Conservation (phyloP, 495 filamentous ascomycete species). For the Achaetomiella virescens region DNA sequence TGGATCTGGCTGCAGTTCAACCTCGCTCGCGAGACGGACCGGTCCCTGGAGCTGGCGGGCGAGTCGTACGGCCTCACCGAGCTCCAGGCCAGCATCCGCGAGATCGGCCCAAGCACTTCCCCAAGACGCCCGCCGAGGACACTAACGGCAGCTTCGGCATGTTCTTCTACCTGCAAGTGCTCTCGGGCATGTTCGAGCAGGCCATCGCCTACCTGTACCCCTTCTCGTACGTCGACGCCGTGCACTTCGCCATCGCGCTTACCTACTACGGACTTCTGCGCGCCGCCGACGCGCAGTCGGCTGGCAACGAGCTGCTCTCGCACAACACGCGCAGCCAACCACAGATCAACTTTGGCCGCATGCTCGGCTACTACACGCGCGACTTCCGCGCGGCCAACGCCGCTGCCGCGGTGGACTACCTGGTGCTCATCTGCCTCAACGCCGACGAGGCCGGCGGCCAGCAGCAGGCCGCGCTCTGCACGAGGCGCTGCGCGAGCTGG, state of each 20-base stretch:
- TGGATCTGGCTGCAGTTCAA: conserved; percentile 97
- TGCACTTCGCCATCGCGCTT: conserved; percentile 89
- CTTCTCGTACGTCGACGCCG: conserved; percentile 82
- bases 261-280: conserved; percentile 88
- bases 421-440: conserved; percentile 88
- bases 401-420: conserved; percentile 86
- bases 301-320: conserved; percentile 67
- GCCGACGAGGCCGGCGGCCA: conserved; percentile 73
- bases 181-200: conserved; percentile 92
- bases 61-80: conserved; percentile 86
- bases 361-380: conserved; percentile 90
- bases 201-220: conserved; percentile 84
- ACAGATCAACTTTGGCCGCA: conserved; percentile 88
- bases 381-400: conserved; percentile 88
- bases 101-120: conserved; percentile 87
- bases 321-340: conserved; percentile 64
- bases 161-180: conserved; percentile 84
- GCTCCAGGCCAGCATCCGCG: conserved; percentile 72
- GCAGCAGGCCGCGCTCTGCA: conserved; percentile 79
- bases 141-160: conserved; percentile 73
- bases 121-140: conserved; percentile 57
- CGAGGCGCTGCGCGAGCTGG: conserved; percentile 89
- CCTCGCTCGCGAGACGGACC: conserved; percentile 80
- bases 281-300: conserved; percentile 64
- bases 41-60: conserved; percentile 72